Conservation (phyloP, 441 rosid genomes). For the Arabidopsis hybrid region DNA sequence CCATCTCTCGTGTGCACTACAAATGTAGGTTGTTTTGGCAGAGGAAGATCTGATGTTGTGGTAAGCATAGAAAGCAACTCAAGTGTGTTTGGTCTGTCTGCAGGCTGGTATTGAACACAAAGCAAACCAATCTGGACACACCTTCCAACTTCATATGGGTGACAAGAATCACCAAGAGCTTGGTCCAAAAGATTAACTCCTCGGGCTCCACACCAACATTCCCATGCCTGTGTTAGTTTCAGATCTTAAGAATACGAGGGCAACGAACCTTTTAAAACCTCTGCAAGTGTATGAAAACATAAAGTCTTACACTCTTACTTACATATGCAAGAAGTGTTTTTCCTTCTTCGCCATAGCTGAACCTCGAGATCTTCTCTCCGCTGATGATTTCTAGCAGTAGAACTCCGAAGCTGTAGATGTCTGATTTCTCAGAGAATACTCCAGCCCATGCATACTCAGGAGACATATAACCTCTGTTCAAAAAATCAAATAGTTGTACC, state of each 20-base stretch:
- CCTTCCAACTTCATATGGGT: not conserved
- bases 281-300: not conserved
- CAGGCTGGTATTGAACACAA: conserved; percentile 38
- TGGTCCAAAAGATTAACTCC: conserved; percentile 23
- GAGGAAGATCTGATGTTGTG: conserved; percentile 25
- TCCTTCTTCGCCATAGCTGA: conserved; percentile 39
- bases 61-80: conserved; percentile 35
- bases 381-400: conserved; percentile 63
- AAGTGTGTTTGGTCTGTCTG: conserved; percentile 32
- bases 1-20: not conserved
- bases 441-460: conserved; percentile 65
- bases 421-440: conserved; percentile 58
- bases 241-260: not conserved
- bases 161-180: conserved; percentile 21
- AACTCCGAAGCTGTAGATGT: conserved; percentile 65
- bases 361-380: conserved; percentile 56
- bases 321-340: conserved; percentile 55
- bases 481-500: not conserved
- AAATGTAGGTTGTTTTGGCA: conserved; percentile 37
- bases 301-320: conserved; percentile 30
- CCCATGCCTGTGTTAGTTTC: conserved; percentile 28
- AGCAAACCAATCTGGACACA: conserved; percentile 38
- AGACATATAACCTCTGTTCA: conserved; percentile 56
- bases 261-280: conserved; percentile 10
- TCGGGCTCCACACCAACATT: conserved; percentile 25